A percentile compares a stretch with the other conserved stretches of the same genome.
Conservation (phyloP, 768 basidiomycete species). For the Kwoniella dendrophila region DNA sequence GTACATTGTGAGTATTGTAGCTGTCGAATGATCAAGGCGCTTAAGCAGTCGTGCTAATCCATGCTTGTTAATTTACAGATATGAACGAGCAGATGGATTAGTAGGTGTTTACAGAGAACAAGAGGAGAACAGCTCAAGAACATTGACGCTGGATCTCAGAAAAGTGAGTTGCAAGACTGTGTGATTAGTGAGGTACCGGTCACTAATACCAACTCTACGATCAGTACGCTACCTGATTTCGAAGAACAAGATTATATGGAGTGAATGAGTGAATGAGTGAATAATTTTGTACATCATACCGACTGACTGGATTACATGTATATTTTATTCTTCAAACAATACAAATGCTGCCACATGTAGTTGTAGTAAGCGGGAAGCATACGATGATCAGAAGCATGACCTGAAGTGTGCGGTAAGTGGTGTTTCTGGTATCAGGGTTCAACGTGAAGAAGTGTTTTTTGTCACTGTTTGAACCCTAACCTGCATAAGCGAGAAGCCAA, state of each 20-base stretch:
- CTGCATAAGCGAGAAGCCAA: not conserved
- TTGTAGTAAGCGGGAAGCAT: not conserved
- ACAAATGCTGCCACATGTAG: not conserved
- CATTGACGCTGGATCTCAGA: constrained; percentile 82
- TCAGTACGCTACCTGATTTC: too few relatives aligned
- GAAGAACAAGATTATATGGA: too few relatives aligned
- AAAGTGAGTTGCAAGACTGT: constrained; percentile 40
- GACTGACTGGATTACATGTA: too few relatives aligned
- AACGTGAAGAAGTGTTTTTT: not conserved
- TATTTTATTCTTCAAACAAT: too few relatives aligned
- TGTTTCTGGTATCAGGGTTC: not conserved
- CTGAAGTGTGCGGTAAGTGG: not conserved
- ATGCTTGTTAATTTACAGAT: constrained; percentile 57
- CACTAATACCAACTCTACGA: too few relatives aligned
- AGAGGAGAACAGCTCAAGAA: constrained; percentile 86
- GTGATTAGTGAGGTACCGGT: too few relatives aligned
- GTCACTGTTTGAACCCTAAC: not conserved
- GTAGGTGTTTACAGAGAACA: constrained; percentile 95
- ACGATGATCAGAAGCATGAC: not conserved
- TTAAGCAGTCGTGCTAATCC: not conserved
- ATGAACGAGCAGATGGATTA: constrained; percentile 83
- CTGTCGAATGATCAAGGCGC: not conserved
- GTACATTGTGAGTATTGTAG: constrained; percentile 62
- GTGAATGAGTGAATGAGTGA: too few relatives aligned
- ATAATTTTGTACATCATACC: too few relatives aligned